A percentile compares a stretch with the other conserved stretches of the same genome.
Evolutionary conservation across 2,329 filamentous ascomycete genomes (phyloP).

Genomic region (Botryotinia narcissicola): DNA sequence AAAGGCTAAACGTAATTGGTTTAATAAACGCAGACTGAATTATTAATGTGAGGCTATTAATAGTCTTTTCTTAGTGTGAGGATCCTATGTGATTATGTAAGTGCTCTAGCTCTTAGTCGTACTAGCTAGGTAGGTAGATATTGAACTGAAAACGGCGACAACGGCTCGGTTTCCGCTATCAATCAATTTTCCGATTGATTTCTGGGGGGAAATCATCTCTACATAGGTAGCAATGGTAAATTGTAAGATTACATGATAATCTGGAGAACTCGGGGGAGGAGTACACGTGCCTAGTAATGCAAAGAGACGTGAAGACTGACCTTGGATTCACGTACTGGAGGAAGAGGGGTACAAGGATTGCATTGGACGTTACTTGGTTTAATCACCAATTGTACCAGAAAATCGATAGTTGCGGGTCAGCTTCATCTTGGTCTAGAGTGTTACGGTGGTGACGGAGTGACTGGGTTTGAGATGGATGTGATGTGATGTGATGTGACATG

Average conservation of each 20-base stretch:
- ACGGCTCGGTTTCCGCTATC: background rate
- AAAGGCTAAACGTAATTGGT: background rate
- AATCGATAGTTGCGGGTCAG: background rate
- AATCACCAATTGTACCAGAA: background rate
- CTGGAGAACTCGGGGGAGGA: background rate
- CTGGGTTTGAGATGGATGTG: background rate
- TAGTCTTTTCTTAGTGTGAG: background rate
- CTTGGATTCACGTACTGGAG: background rate
- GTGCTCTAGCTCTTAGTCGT: background rate
- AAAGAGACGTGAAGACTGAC: background rate
- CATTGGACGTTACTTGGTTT: background rate
- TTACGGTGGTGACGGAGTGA: background rate
- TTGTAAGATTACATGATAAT: background rate
- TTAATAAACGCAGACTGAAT: background rate
- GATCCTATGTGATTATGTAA: background rate
- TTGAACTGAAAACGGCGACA: background rate
- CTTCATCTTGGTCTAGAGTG: background rate
- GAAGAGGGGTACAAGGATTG: background rate
- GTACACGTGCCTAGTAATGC: background rate
- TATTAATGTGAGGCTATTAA: background rate
- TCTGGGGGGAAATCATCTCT: background rate
- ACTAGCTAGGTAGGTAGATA: background rate
- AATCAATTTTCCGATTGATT: background rate
- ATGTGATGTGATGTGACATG: no score
- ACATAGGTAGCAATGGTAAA: background rate